Conservation (phyloP, 345 rosid species). For the Odontarrhena argentea region DNA sequence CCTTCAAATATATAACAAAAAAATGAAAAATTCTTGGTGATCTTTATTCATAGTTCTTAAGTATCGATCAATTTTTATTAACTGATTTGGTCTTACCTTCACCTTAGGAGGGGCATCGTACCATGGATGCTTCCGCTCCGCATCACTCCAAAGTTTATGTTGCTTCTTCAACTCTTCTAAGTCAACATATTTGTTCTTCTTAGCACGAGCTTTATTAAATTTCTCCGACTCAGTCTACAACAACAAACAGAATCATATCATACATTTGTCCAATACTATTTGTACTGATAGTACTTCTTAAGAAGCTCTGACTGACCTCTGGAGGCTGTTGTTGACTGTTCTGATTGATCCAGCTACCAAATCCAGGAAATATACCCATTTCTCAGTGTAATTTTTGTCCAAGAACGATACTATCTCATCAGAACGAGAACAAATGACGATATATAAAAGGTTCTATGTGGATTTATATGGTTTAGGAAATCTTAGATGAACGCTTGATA, state of each 20-base stretch:
- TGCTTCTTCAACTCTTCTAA: slow-evolving; percentile 48
- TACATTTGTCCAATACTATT: not conserved
- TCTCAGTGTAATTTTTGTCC: not conserved
- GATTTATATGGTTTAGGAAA: too few relatives aligned
- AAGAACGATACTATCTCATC: not conserved
- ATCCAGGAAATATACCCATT: slow-evolving; percentile 12
- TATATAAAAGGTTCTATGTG: too few relatives aligned
- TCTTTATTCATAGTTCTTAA: too few relatives aligned
- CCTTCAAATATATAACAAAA: slow-evolving; percentile 41
- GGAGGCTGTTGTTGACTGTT: slow-evolving; percentile 1
- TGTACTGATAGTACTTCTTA: too few relatives aligned
- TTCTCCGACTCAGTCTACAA: slow-evolving; percentile 35
- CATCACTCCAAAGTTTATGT: slow-evolving; percentile 60
- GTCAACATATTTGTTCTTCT: not conserved
- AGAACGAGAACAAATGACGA: not conserved
- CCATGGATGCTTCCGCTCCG: slow-evolving; percentile 55
- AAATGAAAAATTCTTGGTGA: too few relatives aligned
- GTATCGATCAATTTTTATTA: too few relatives aligned
- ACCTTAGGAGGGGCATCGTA: slow-evolving; percentile 33
- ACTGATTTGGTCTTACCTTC: slow-evolving; percentile 44
- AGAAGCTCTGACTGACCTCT: slow-evolving; percentile 1
- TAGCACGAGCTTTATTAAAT: not conserved
- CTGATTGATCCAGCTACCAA: slow-evolving; percentile 6
- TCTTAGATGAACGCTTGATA: too few relatives aligned
- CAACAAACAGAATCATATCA: not conserved